Evolutionary conservation across 108 stramenopile species (phyloP).

Genomic region (Skeletonema tropicum): DNA sequence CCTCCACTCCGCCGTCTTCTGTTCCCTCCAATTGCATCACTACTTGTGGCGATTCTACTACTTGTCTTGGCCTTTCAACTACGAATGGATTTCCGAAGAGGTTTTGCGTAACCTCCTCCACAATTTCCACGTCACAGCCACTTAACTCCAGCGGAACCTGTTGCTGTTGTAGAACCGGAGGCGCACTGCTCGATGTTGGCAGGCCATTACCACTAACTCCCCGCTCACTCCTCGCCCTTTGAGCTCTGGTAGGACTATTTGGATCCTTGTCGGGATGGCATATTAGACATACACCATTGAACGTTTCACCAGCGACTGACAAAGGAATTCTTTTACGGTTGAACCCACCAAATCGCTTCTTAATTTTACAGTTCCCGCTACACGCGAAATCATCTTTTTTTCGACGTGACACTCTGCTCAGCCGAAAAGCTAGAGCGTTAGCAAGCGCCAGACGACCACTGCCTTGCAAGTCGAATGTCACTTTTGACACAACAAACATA

Average conservation of each 20-base stretch:
- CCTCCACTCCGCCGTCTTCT: background rate
- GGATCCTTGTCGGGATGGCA: slow-evolving; percentile 31
- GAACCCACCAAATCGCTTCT: slow-evolving; percentile 10
- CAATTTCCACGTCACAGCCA: background rate
- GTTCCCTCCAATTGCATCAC: background rate
- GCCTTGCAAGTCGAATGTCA: too few relatives aligned
- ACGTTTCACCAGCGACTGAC: slow-evolving; percentile 9
- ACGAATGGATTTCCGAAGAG: slow-evolving; percentile 1
- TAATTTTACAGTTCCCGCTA: too few relatives aligned
- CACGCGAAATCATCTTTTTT: too few relatives aligned
- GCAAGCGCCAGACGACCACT: too few relatives aligned
- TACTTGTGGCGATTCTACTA: background rate
- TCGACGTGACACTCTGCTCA: too few relatives aligned
- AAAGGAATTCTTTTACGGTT: slow-evolving; percentile 8
- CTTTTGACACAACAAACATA: too few relatives aligned
- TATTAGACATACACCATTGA: slow-evolving; percentile 25
- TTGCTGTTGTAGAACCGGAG: background rate
- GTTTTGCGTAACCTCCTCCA: background rate
- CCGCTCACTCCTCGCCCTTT: background rate
- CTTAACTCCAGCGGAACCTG: background rate
- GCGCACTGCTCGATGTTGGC: background rate
- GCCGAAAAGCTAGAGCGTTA: too few relatives aligned
- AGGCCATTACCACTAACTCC: background rate
- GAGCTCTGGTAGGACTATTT: background rate
- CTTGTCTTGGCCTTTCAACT: background rate